phyloP scores from a whole-genome alignment of 805 yeast genomes.

The Yamadazyma paraphyllophila region DNA sequence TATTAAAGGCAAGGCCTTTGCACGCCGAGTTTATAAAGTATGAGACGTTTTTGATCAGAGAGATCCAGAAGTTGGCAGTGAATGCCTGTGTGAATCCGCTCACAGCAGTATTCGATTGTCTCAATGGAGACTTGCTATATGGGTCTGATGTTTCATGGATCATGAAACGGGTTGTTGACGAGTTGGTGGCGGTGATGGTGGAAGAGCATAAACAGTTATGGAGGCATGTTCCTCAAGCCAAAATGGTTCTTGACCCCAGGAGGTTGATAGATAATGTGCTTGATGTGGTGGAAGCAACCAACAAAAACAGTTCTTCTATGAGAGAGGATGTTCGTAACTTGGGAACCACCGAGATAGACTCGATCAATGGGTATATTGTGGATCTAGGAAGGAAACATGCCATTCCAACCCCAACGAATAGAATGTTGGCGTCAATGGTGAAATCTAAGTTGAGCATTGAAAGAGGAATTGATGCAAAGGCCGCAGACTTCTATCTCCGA shows the following conservation, averaged over 20 bases:
- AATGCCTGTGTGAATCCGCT: conserved; percentile 84
- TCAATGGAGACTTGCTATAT: conserved; percentile 68
- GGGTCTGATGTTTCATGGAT: conserved; percentile 33
- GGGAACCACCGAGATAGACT: conserved; percentile 72
- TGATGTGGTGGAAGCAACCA: conserved; percentile 36
- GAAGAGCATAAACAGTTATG: conserved; percentile 25
- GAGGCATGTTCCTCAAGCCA: conserved; percentile 27
- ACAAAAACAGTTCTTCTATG: conserved; percentile 67
- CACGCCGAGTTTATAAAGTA: conserved; percentile 1
- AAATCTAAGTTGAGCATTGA: conserved; percentile 34
- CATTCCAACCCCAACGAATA: conserved; percentile 46
- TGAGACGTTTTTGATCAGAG: conserved; percentile 6
- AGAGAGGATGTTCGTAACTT: conserved; percentile 58
- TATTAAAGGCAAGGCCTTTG: not conserved
- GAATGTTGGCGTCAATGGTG: conserved; percentile 45
- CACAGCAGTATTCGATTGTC: conserved; percentile 73
- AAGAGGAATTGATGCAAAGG: conserved; percentile 5
- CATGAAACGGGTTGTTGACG: conserved; percentile 44
- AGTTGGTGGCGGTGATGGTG: conserved; percentile 42
- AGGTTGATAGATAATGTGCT: conserved; percentile 32
- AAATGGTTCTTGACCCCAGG: conserved; percentile 28
- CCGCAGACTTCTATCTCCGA: not conserved
- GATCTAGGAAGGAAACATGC: conserved; percentile 48
- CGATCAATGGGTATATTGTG: conserved; percentile 78
- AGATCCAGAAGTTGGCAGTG: conserved; percentile 66